Evolutionary conservation across 495 filamentous ascomycete species (phyloP).

Genomic region (Clohesyomyces aquaticus): DNA sequence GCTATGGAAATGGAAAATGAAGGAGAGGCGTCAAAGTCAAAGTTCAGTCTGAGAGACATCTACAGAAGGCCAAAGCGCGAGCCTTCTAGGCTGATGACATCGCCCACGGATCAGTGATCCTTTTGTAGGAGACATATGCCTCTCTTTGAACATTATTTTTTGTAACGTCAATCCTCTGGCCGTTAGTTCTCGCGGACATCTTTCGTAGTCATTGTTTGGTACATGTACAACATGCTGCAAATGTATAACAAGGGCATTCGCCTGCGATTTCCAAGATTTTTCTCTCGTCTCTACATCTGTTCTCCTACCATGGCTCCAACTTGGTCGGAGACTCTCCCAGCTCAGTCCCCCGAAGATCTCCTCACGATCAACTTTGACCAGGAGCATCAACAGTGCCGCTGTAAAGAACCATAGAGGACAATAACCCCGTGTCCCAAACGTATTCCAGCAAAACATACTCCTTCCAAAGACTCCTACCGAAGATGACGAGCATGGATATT

Average conservation of each 20-base stretch:
- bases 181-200: background rate
- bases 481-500: background rate
- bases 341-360: background rate
- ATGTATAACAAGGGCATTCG: background rate
- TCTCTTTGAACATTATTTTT: background rate
- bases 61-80: background rate
- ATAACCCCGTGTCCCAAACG: background rate
- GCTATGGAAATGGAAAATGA: background rate
- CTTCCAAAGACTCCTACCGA: background rate
- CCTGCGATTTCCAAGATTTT: background rate
- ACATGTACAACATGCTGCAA: background rate
- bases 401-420: background rate
- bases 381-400: background rate
- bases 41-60: background rate
- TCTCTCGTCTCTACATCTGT: background rate
- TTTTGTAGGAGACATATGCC: background rate
- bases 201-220: background rate
- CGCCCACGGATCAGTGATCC: background rate
- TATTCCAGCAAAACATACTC: background rate
- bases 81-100: background rate
- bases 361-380: background rate
- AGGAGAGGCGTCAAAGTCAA: conserved; percentile 1
- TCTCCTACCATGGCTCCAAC: background rate
- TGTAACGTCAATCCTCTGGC: background rate
- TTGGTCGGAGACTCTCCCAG: background rate